Base-by-base conservation (phyloP, 2,329 filamentous ascomycete genomes). In the Colletotrichum ledebouriae region DNA sequence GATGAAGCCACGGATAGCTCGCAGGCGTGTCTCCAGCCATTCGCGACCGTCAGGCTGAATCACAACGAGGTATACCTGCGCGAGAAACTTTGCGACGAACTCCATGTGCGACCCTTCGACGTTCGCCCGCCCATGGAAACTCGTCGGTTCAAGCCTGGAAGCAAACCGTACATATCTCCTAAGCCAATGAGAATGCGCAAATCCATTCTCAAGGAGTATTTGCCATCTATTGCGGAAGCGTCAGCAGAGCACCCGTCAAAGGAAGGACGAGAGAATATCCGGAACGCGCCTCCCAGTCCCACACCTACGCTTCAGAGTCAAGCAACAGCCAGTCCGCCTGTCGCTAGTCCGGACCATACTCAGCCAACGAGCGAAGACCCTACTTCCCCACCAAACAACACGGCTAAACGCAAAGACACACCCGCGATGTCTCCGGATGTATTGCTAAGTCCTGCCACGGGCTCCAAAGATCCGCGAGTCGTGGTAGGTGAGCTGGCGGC, bases 351-450 rank as follows among this genome's bases (percentile, higher is more conserved):
- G 29, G 29, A 29, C 29, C 29, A 29, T 39, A 13, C 37, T 39
- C 37, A 13, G 37, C 37, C 10, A 12, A 11, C 37, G 37, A 46
- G 17, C n/a, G 25, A 34, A 29, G 29, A 33, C 25, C 34, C 29
- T n/a, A 34, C 10, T 29, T 33, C 49, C 29, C 22, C 49, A 33
- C 17, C n/a, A 29, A 33, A 2, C 29, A 17, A 25, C 22, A 17
- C 13, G 0, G 39, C 37, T 33, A 62, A 25, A 13, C 63, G 56
- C 20, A 52, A 60, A 52, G 62, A 62, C 25, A 67, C 63, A 50
- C 63, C 59, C 50, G 59, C 59, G n/a, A 63, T 41, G 41, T 63
- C 63, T 39, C 63, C 63, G 17, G 59, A 67, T 15, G 50, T 56
- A 33, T 34, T 56, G 49, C 33, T 34, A 57, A 67, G 63, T 41